Conservation (phyloP, 768 basidiomycete species). For the Tulasnella sp. region DNA sequence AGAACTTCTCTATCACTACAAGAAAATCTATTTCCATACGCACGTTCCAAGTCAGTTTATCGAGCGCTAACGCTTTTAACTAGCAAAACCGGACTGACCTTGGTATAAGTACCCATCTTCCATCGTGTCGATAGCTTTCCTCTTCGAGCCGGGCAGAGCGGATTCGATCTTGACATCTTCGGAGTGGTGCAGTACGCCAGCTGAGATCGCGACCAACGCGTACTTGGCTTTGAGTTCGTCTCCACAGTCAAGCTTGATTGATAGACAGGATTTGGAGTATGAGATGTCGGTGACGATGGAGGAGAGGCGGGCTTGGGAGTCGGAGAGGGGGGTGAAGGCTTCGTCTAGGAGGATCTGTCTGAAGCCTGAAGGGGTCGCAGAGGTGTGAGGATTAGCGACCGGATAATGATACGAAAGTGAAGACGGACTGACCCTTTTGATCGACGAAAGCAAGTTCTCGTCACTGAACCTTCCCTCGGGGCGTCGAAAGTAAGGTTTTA, state of each 20-base stretch:
- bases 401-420: no score
- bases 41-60: no score
- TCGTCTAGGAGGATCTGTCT: conserved; percentile 49
- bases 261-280: conserved; percentile 41
- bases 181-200: conserved; percentile 56
- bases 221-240: conserved; percentile 44
- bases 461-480: conserved; percentile 52
- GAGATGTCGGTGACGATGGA: conserved; percentile 43
- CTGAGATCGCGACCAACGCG: conserved; percentile 58
- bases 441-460: conserved; percentile 49
- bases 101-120: conserved; percentile 59
- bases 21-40: conserved; percentile 38
- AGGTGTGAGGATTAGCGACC: not conserved
- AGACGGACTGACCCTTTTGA: conserved; percentile 38
- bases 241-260: conserved; percentile 42
- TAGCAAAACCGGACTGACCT: conserved; percentile 27
- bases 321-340: conserved; percentile 46
- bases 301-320: conserved; percentile 45
- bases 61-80: no score
- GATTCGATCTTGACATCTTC: conserved; percentile 52
- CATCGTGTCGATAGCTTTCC: conserved; percentile 56
- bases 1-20: conserved; percentile 58
- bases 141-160: conserved; percentile 48
- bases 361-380: conserved; percentile 31
- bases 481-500: conserved; percentile 54